Conservation (phyloP, 1,284 basidiomycete genomes). For the Somion occarium region DNA sequence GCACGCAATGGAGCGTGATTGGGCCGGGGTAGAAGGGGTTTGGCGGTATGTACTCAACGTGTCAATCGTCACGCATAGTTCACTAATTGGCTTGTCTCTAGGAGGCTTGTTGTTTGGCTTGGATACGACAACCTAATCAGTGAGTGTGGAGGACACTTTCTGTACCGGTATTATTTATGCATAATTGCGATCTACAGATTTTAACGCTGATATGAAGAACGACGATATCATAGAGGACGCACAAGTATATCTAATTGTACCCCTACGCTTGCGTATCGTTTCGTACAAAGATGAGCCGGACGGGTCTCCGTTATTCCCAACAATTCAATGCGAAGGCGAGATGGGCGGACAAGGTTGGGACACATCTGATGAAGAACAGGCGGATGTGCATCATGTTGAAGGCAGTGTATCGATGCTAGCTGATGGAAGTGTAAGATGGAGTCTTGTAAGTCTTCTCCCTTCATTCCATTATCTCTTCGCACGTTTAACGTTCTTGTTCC, state of each 20-base stretch:
- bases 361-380: too few species aligned
- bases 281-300: background rate
- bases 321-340: constrained; percentile 3
- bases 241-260: background rate
- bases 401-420: constrained; percentile 3
- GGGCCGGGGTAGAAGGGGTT: constrained; percentile 7
- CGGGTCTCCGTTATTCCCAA: constrained; percentile 1
- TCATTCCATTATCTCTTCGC: background rate
- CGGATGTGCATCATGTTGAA: constrained; percentile 1
- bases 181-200: background rate
- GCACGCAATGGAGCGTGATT: background rate
- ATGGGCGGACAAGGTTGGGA: constrained; percentile 4
- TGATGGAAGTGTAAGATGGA: constrained; percentile 4
- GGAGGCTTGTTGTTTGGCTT: constrained; percentile 2
- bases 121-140: background rate
- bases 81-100: background rate
- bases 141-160: too few species aligned
- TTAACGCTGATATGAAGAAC: background rate
- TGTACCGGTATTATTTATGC: background rate
- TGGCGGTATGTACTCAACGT: constrained; percentile 1
- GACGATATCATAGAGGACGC: background rate
- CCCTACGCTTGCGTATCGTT: background rate
- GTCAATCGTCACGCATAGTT: background rate
- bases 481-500: background rate
- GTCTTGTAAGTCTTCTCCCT: constrained; percentile 3